Conservation (phyloP, 441 rosid species). For the Pelargonium australe region DNA sequence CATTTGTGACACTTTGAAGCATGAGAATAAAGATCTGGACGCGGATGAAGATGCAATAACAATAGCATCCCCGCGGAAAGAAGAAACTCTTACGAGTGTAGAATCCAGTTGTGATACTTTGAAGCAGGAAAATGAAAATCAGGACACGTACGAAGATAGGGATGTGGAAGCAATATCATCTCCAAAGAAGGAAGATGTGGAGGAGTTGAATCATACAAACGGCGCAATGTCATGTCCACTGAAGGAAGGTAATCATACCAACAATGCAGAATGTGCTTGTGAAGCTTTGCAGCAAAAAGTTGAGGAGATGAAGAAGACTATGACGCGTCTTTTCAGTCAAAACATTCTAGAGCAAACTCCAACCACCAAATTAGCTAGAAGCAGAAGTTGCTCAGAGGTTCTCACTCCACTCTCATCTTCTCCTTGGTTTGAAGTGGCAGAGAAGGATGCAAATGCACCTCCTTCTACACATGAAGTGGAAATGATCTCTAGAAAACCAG, state of each 20-base stretch:
- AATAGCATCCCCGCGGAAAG: not conserved
- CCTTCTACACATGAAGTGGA: conserved; percentile 31
- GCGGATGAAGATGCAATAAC: not conserved
- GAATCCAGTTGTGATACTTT: not conserved
- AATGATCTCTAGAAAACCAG: conserved; percentile 35
- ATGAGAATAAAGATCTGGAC: not conserved
- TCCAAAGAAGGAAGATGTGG: not conserved
- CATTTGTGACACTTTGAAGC: not conserved
- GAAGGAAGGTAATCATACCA: not conserved
- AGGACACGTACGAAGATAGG: not conserved
- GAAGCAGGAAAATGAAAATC: not conserved
- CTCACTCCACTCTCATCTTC: conserved; percentile 28
- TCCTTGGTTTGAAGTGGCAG: conserved; percentile 31
- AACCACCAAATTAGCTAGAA: conserved; percentile 46
- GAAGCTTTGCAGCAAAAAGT: conserved; percentile 14
- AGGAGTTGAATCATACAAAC: not conserved
- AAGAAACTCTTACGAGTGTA: not conserved
- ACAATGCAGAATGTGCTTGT: not conserved
- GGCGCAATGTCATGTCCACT: not conserved
- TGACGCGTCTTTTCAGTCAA: conserved; percentile 14
- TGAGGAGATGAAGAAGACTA: conserved; percentile 28
- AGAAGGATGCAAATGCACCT: conserved; percentile 31
- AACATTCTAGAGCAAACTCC: conserved; percentile 41
- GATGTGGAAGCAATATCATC: not conserved
- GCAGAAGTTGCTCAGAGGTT: conserved; percentile 64